Percentiles rank a stretch among this genome's conserved stretches.
Conservation (phyloP, 345 rosid species). For the Hibiscus syriacus region DNA sequence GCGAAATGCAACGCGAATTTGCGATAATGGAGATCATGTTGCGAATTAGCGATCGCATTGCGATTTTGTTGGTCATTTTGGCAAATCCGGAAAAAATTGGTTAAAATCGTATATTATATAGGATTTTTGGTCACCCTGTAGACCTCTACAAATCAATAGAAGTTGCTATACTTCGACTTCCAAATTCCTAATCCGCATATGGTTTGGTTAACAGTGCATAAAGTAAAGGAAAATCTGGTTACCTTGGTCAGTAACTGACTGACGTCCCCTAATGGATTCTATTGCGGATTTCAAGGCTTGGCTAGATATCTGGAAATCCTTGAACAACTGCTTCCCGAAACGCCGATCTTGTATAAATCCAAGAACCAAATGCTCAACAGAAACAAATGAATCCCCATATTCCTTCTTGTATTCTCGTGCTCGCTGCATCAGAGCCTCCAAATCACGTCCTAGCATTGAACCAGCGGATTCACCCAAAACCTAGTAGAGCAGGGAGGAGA, state of each 20-base stretch:
- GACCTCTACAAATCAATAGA: not conserved
- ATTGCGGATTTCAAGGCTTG: constrained; percentile 66
- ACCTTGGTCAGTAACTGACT: constrained; percentile 98
- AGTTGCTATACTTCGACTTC: not conserved
- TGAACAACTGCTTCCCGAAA: constrained; percentile 84
- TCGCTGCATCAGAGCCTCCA: constrained; percentile 75
- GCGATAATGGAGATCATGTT: no score
- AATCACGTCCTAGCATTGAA: constrained; percentile 92
- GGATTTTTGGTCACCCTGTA: no score
- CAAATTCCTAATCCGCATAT: not conserved
- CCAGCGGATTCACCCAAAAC: constrained; percentile 86
- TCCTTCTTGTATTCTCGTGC: constrained; percentile 87
- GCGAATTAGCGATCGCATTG: no score
- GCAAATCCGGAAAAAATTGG: no score
- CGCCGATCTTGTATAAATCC: constrained; percentile 69
- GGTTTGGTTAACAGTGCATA: not conserved
- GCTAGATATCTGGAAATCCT: constrained; percentile 69
- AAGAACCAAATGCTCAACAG: constrained; percentile 97
- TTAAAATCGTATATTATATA: no score
- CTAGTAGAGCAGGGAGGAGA: constrained; percentile 27
- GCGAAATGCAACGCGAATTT: no score
- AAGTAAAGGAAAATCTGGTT: not conserved
- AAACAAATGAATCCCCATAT: constrained; percentile 80
- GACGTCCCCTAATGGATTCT: constrained; percentile 91
- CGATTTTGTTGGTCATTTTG: no score